Evolutionary conservation across 345 rosid species (phyloP), one percentile per base, ranked within the genome.

Genomic region (Bretschneidera sinensis): DNA sequence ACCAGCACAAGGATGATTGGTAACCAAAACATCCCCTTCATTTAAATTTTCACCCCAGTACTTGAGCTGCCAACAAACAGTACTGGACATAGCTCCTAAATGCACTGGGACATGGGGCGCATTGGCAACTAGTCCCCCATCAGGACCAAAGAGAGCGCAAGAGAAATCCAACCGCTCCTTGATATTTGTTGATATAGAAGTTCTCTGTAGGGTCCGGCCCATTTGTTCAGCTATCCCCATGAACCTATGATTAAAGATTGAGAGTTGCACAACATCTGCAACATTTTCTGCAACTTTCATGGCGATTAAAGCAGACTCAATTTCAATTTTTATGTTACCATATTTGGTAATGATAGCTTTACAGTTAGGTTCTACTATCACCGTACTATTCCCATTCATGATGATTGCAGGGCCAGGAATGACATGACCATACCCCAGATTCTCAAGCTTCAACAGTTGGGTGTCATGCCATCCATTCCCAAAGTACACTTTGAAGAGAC

Each of bases 171-270:
- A 67, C 71, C 97, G 73, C 69, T 94, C 99, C 68, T 94, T 87
- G 73, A 94, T 94, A 73, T 87, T 90, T 18, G 99, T 94, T 55
- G 97, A 94, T 74, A 94, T 90, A 53, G 99, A 94, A 71, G 97
- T 94, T 69, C 99, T 81, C 76, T 94, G 99, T 21, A 94, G 76
- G 3, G 99, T 90, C 56, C 96, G 79, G 59, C 99, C 99, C 99
- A 94, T 94, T 70, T 94, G 99, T 60, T 94, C 99, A 54, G 99
- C 99, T 48, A 94, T 90, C 52, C 99, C 99, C 99, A 94, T 94
- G 73, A 90, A 94, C 57, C 99, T 80, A 78, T 94, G 90, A 74
- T 84, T 87, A 73, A 94, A 94, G 58, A 94, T 90, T 28, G 99
- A 94, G 16, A 94, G 83, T 64, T 87, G 99, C 66, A 94, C 99